These are phyloP conservation scores for Penicillium sp. DNA, from an alignment of 2,329 filamentous ascomycete species.

Conservation along the genomic window DNA sequence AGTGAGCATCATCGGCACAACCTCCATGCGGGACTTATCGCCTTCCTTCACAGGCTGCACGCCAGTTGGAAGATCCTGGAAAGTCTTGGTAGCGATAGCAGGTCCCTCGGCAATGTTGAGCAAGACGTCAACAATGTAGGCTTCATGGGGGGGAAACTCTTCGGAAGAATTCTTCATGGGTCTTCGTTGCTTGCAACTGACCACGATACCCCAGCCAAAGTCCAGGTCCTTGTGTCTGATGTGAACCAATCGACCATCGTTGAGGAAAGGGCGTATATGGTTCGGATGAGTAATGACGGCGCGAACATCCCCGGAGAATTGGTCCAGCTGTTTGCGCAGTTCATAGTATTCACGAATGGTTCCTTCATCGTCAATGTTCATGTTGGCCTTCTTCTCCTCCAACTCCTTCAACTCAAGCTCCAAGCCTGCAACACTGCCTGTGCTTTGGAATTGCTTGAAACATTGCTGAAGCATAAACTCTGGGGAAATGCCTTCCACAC, in stretches of 20 bases:
- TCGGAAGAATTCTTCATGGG: conserved; percentile 65
- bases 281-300: conserved; percentile 88
- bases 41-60: conserved; percentile 61
- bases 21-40: conserved; percentile 71
- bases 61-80: conserved; percentile 64
- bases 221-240: conserved; percentile 78
- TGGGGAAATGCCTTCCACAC: conserved; percentile 98
- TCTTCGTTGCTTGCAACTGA: conserved; percentile 69
- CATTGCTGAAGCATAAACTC: conserved; percentile 99
- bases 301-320: conserved; percentile 85
- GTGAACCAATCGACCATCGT: conserved; percentile 81
- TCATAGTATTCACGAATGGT: conserved; percentile 95
- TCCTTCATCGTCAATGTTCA: conserved; percentile 80
- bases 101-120: conserved; percentile 60
- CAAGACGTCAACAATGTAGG: conserved; percentile 79
- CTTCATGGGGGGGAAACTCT: conserved; percentile 71
- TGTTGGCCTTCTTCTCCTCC: conserved; percentile 70
- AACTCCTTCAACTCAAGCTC: conserved; percentile 81
- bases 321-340: conserved; percentile 77
- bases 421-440: conserved; percentile 76
- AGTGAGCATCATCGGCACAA: conserved; percentile 81
- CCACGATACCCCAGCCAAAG: conserved; percentile 92
- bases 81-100: conserved; percentile 57
- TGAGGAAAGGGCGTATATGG: conserved; percentile 80
- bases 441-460: conserved; percentile 98